phyloP scores from a whole-genome alignment of 2,329 filamentous ascomycete species.

The Westerdykella sp. region DNA sequence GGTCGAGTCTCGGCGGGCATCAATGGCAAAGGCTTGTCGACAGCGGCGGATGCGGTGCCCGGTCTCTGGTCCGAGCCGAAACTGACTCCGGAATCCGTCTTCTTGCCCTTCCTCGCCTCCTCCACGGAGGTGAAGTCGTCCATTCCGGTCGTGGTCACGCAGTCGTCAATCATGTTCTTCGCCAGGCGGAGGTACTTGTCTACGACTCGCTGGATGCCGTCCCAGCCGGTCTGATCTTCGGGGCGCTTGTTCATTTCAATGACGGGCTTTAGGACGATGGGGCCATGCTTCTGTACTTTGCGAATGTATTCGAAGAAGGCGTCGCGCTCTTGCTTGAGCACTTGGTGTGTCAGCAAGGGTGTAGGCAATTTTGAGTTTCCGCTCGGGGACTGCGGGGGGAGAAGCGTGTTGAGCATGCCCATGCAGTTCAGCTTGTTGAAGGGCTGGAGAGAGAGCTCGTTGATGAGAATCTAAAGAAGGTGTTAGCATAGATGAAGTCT shows the following conservation, averaged over 20 bases:
- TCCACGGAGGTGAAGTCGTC: slow-evolving; percentile 32
- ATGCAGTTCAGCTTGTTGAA: slow-evolving; percentile 62
- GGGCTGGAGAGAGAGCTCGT: slow-evolving; percentile 56
- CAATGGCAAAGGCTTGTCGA: slow-evolving; percentile 21
- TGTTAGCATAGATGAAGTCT: slow-evolving; percentile 13
- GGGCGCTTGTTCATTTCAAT: slow-evolving; percentile 48
- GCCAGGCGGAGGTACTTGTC: slow-evolving; percentile 54
- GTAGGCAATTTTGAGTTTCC: slow-evolving; percentile 38
- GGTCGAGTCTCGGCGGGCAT: slow-evolving; percentile 14
- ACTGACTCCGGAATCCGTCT: slow-evolving; percentile 59
- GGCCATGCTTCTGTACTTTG: slow-evolving; percentile 52
- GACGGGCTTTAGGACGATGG: slow-evolving; percentile 47
- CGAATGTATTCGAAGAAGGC: slow-evolving; percentile 58
- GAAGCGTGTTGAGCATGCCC: slow-evolving; percentile 62
- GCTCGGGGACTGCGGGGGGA: slow-evolving; percentile 50
- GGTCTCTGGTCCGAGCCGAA: slow-evolving; percentile 42
- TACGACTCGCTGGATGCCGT: slow-evolving; percentile 42
- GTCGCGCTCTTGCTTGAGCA: slow-evolving; percentile 53
- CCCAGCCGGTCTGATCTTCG: slow-evolving; percentile 53
- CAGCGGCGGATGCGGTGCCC: slow-evolving; percentile 20
- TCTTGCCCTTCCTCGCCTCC: slow-evolving; percentile 44
- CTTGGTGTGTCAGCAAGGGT: slow-evolving; percentile 45
- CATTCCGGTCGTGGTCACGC: slow-evolving; percentile 41
- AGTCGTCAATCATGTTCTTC: slow-evolving; percentile 58
- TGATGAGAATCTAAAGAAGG: slow-evolving; percentile 51